These are phyloP conservation scores for Volutella citrinella DNA, from an alignment of 2,329 filamentous ascomycete species.

Conservation along the genomic window DNA sequence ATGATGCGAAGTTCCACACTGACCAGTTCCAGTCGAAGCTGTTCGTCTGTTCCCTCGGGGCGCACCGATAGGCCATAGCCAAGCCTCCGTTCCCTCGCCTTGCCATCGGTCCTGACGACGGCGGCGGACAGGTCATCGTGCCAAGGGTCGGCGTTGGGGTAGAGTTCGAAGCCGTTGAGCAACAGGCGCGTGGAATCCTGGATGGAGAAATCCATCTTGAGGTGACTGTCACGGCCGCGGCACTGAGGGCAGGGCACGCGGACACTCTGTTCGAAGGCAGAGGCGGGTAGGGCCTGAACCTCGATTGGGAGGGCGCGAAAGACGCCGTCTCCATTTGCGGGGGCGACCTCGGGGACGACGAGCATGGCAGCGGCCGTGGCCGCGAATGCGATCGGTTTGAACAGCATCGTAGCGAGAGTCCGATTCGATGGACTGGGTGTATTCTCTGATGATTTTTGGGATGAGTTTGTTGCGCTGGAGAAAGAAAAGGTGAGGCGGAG, in stretches of 20 bases:
- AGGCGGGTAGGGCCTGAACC: constrained; percentile 32
- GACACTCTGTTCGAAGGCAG: constrained; percentile 37
- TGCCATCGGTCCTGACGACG: constrained; percentile 40
- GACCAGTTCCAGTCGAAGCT: constrained; percentile 51
- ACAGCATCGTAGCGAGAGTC: constrained; percentile 26
- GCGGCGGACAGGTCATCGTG: constrained; percentile 42
- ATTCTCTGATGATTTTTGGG: background rate
- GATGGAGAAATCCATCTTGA: constrained; percentile 55
- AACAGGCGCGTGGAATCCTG: constrained; percentile 47
- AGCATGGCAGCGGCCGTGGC: constrained; percentile 46
- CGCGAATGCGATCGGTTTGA: constrained; percentile 31
- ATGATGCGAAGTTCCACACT: constrained; percentile 56
- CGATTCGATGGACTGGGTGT: background rate
- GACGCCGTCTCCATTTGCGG: constrained; percentile 39
- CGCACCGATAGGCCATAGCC: constrained; percentile 48
- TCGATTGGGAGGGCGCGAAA: constrained; percentile 39
- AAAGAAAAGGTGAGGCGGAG: too few species aligned
- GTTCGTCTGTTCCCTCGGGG: constrained; percentile 44
- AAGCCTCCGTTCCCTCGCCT: constrained; percentile 37
- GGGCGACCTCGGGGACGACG: constrained; percentile 48
- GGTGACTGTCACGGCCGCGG: constrained; percentile 41
- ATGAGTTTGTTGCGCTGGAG: too few species aligned
- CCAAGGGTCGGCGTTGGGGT: constrained; percentile 49
- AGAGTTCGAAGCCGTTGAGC: constrained; percentile 60
- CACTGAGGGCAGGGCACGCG: constrained; percentile 54